Conservation (phyloP, 495 filamentous ascomycete genomes). For the Trichoderma gamsii region DNA sequence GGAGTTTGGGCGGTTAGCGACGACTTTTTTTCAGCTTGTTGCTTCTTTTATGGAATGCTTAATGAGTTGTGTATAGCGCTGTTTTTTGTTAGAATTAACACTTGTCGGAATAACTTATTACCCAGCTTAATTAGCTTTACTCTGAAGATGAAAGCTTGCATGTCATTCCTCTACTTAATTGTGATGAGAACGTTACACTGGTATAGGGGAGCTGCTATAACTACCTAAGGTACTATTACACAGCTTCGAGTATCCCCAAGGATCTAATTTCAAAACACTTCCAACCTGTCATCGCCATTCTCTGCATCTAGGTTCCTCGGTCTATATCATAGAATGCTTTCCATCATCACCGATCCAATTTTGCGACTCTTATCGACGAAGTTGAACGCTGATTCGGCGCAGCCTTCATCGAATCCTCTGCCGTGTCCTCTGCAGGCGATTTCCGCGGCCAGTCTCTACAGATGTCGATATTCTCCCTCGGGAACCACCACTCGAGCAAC, state of each 20-base stretch:
- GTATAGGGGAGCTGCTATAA: too few relatives aligned
- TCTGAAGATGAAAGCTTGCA: not conserved
- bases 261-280: too few relatives aligned
- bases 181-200: too few relatives aligned
- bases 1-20: not conserved
- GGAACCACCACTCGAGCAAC: conserved; percentile 80
- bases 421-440: conserved; percentile 16
- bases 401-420: conserved; percentile 17
- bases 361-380: not conserved
- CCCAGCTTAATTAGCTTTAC: not conserved
- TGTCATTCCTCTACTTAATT: too few relatives aligned
- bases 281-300: not conserved
- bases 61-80: not conserved
- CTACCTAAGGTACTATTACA: too few relatives aligned
- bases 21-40: not conserved
- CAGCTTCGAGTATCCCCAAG: too few relatives aligned
- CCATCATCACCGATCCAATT: not conserved
- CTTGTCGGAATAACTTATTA: not conserved
- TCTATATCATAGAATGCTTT: too few relatives aligned
- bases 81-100: not conserved
- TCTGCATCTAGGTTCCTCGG: not conserved
- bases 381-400: not conserved
- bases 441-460: conserved; percentile 90
- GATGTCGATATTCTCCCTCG: conserved; percentile 77
- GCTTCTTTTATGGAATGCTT: not conserved